These are phyloP conservation scores for Planoprotostelium fungivorum DNA, from an alignment of 78 protist species.

Conservation along the genomic window DNA sequence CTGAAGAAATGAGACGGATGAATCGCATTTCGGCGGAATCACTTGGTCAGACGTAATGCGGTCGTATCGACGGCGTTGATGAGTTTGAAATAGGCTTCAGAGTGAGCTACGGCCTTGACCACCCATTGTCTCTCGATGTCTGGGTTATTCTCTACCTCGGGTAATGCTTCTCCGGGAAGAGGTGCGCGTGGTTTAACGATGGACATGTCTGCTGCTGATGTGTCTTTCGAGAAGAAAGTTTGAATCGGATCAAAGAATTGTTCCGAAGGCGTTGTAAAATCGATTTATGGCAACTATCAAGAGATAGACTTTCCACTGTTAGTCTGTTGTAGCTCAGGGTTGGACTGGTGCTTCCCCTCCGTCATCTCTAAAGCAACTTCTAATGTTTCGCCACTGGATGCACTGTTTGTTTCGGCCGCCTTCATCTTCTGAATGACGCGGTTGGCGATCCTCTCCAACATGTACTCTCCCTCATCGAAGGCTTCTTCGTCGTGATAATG, in stretches of 20 bases:
- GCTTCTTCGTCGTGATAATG: neutral
- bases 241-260: no score
- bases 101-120: neutral
- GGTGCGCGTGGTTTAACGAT: neutral
- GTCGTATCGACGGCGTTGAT: neutral
- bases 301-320: no score
- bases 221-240: no score
- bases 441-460: neutral
- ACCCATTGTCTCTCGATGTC: neutral
- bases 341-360: no score
- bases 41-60: neutral
- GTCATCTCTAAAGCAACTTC: no score
- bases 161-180: neutral
- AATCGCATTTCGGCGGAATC: neutral
- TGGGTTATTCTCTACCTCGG: neutral
- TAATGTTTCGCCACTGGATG: no score
- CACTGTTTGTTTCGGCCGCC: no score
- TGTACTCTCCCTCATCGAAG: neutral
- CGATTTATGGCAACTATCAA: no score
- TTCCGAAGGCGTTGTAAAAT: no score
- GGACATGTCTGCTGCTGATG: no score
- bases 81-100: neutral
- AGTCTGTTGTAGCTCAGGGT: no score
- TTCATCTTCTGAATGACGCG: no score
- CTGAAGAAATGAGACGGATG: neutral